Percentiles rank a stretch among this genome's conserved stretches.
Conservation (phyloP, 805 yeast species). For the Candida maesae region DNA sequence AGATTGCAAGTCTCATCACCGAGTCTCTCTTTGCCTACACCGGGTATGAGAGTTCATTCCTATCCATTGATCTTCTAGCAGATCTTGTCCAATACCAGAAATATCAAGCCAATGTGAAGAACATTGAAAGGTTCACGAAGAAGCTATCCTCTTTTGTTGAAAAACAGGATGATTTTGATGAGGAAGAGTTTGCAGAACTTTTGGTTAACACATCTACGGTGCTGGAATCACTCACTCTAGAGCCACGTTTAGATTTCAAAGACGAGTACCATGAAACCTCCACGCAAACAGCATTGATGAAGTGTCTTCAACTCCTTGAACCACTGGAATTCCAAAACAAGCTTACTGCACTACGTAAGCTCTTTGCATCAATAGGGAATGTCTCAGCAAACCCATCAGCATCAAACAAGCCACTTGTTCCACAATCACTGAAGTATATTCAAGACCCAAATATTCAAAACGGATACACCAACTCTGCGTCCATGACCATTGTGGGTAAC, state of each 20-base stretch:
- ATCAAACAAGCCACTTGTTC: slow-evolving; percentile 11
- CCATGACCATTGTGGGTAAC: slow-evolving; percentile 23
- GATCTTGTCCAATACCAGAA: slow-evolving; percentile 14
- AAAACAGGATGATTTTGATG: slow-evolving; percentile 13
- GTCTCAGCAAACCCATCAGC: slow-evolving; percentile 25
- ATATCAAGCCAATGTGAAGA: slow-evolving; percentile 5
- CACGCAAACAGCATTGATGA: slow-evolving; percentile 10
- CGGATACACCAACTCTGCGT: slow-evolving; percentile 23
- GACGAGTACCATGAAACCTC: slow-evolving; percentile 10
- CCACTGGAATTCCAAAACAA: slow-evolving; percentile 20
- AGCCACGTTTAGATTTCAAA: slow-evolving; percentile 14
- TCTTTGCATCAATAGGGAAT: slow-evolving; percentile 26
- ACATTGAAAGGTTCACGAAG: slow-evolving; percentile 10
- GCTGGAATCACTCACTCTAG: slow-evolving; percentile 20
- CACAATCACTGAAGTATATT: background rate
- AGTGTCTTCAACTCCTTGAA: slow-evolving; percentile 6
- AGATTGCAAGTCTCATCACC: slow-evolving; percentile 12
- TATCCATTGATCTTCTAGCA: slow-evolving; percentile 17
- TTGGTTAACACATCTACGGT: slow-evolving; percentile 15
- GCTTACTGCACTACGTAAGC: slow-evolving; percentile 19
- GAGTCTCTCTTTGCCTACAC: slow-evolving; percentile 13
- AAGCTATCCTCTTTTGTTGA: slow-evolving; percentile 4
- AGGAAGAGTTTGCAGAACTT: slow-evolving; percentile 24
- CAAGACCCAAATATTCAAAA: slow-evolving; percentile 10
- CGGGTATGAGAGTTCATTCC: slow-evolving; percentile 11